These are phyloP conservation scores for Allium sativum DNA, from an alignment of 106 monocot genomes.

Conservation along the genomic window DNA sequence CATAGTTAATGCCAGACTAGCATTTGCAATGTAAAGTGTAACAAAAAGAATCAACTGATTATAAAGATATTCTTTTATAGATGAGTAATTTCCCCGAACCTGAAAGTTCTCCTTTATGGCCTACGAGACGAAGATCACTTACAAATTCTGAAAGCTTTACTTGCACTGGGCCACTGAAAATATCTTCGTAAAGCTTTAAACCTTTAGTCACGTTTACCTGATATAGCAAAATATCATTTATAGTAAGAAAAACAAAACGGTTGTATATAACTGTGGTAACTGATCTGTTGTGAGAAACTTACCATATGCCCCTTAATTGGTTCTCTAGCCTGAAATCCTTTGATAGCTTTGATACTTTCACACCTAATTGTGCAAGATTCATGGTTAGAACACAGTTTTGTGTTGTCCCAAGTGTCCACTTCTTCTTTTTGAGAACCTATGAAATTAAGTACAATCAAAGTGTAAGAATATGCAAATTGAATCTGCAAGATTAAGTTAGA, in stretches of 20 bases:
- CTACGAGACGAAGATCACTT: constrained; percentile 64
- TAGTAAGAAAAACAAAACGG: no score
- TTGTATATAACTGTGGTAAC: no score
- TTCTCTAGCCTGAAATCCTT: constrained; percentile 77
- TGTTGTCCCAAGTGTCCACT: constrained; percentile 12
- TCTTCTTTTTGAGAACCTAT: constrained; percentile 28
- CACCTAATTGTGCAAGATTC: constrained; percentile 42
- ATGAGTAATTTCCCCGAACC: no score
- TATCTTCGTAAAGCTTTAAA: constrained; percentile 74
- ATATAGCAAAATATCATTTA: constrained; percentile 6
- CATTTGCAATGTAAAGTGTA: no score
- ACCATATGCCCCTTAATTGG: constrained; percentile 75
- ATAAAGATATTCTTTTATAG: no score
- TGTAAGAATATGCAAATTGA: no score
- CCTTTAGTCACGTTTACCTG: constrained; percentile 94
- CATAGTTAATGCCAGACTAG: no score
- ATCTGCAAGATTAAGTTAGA: no score
- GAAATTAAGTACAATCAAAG: no score
- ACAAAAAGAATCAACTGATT: no score
- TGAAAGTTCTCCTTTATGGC: constrained; percentile 69
- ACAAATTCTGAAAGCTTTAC: constrained; percentile 52
- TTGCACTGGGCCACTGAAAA: constrained; percentile 63
- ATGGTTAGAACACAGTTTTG: constrained; percentile 38
- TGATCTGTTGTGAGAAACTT: no score
- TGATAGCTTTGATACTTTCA: constrained; percentile 55